phyloP scores from a whole-genome alignment of 169 alveolate species.

The Eimeria necatrix region DNA sequence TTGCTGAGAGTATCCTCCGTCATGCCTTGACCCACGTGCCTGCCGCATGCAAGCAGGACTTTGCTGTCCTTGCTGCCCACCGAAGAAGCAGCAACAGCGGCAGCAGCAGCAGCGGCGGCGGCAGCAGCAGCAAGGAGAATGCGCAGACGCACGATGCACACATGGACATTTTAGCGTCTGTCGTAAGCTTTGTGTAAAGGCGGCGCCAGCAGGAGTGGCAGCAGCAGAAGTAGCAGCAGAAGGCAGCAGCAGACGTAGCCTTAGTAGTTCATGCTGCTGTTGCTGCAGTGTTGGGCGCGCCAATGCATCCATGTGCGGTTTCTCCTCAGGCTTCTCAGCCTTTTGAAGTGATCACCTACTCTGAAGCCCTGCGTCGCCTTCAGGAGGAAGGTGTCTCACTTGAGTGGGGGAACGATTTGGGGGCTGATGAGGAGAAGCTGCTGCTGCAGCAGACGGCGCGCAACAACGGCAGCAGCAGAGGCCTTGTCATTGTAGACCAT shows the following conservation, averaged over 20 bases:
- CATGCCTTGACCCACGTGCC: constrained; percentile 89
- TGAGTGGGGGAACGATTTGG: constrained; percentile 26
- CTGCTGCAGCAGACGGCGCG: constrained; percentile 23
- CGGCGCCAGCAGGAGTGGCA: neutral
- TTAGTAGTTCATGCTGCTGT: neutral
- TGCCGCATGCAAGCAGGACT: neutral
- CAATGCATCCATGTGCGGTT: neutral
- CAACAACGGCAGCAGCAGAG: constrained; percentile 15
- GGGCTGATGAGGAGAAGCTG: constrained; percentile 24
- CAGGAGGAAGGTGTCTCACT: constrained; percentile 5
- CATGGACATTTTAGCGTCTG: neutral
- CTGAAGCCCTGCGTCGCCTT: constrained; percentile 13
- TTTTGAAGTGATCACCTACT: neutral
- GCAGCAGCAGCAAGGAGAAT: neutral
- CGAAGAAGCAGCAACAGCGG: neutral
- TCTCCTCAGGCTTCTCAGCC: neutral
- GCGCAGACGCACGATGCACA: neutral
- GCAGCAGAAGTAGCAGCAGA: constrained; percentile 9
- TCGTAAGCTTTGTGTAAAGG: neutral
- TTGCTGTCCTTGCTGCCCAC: constrained; percentile 8
- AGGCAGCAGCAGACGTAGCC: neutral
- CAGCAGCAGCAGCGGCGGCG: neutral
- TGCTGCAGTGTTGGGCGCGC: neutral
- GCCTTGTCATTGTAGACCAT: constrained; percentile 6
- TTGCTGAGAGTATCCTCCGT: constrained; percentile 97